phyloP scores from a whole-genome alignment of 495 filamentous ascomycete species.

The Penicillium flavigenum region DNA sequence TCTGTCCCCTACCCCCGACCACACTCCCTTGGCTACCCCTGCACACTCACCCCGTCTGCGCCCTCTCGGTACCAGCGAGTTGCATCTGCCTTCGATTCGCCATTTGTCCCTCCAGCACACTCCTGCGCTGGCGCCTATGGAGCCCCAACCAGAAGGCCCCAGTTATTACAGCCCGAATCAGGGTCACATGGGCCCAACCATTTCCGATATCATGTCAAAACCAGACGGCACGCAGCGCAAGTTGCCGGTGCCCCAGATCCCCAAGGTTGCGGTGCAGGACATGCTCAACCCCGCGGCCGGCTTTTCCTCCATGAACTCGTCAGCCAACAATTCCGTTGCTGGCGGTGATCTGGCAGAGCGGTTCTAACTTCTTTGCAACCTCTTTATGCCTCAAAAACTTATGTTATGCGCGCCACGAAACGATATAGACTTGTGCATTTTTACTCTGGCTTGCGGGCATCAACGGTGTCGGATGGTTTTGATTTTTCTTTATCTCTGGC shows the following conservation, averaged over 20 bases:
- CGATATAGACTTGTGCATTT: constrained; percentile 51
- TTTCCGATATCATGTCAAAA: constrained; percentile 89
- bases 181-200: constrained; percentile 63
- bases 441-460: constrained; percentile 33
- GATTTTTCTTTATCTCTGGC: constrained; percentile 34
- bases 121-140: constrained; percentile 91
- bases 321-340: constrained; percentile 49
- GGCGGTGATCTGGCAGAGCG: constrained; percentile 44
- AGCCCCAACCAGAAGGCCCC: constrained; percentile 64
- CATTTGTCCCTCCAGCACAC: constrained; percentile 82
- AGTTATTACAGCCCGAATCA: constrained; percentile 57
- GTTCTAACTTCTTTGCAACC: constrained; percentile 27
- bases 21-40: constrained; percentile 93
- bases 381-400: constrained; percentile 24
- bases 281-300: constrained; percentile 67
- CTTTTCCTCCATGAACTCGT: constrained; percentile 57
- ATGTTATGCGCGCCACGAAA: constrained; percentile 44
- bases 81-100: constrained; percentile 83
- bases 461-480: constrained; percentile 33
- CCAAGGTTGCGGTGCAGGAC: constrained; percentile 87
- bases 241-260: constrained; percentile 85
- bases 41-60: constrained; percentile 91
- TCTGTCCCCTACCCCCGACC: constrained; percentile 91
- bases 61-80: constrained; percentile 66
- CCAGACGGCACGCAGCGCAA: constrained; percentile 87